Evolutionary conservation across 805 yeast genomes (phyloP).

Genomic region (Suhomyces emberorum): DNA sequence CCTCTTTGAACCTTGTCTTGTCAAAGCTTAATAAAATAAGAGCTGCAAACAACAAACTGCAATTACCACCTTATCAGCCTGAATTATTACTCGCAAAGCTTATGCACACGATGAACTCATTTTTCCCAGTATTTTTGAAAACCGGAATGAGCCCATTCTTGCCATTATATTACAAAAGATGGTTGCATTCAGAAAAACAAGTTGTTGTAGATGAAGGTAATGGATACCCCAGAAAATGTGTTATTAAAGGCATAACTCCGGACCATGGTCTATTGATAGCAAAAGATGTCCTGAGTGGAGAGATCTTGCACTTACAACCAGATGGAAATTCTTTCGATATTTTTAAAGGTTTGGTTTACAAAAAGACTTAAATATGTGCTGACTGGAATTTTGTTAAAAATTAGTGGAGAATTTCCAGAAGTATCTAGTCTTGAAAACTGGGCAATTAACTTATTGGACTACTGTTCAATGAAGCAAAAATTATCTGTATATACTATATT

Average conservation of each 20-base stretch:
- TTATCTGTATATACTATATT: too few relatives aligned
- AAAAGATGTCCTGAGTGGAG: slow-evolving; percentile 54
- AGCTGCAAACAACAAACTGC: slow-evolving; percentile 34
- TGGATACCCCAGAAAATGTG: slow-evolving; percentile 47
- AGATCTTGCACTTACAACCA: slow-evolving; percentile 73
- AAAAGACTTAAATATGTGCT: too few relatives aligned
- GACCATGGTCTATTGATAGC: slow-evolving; percentile 85
- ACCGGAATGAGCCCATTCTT: slow-evolving; percentile 70
- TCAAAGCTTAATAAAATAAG: slow-evolving; percentile 56
- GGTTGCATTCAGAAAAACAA: slow-evolving; percentile 80
- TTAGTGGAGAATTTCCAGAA: too few relatives aligned
- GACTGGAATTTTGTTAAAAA: too few relatives aligned
- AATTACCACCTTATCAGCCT: slow-evolving; percentile 45
- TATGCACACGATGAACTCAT: slow-evolving; percentile 60
- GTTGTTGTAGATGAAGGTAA: slow-evolving; percentile 53
- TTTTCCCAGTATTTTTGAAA: slow-evolving; percentile 54
- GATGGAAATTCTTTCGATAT: slow-evolving; percentile 98
- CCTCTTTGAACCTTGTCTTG: slow-evolving; percentile 75
- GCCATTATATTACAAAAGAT: slow-evolving; percentile 67
- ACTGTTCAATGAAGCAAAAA: too few relatives aligned
- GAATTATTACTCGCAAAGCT: slow-evolving; percentile 65
- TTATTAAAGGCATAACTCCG: slow-evolving; percentile 72
- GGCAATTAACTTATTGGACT: too few relatives aligned
- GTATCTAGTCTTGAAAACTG: too few relatives aligned
- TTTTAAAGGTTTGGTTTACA: slow-evolving; percentile 77